A percentile compares a stretch with the other conserved stretches of the same genome.
Evolutionary conservation across 495 filamentous ascomycete species (phyloP).

Genomic region (Paragyromitra xinjiangensis): DNA sequence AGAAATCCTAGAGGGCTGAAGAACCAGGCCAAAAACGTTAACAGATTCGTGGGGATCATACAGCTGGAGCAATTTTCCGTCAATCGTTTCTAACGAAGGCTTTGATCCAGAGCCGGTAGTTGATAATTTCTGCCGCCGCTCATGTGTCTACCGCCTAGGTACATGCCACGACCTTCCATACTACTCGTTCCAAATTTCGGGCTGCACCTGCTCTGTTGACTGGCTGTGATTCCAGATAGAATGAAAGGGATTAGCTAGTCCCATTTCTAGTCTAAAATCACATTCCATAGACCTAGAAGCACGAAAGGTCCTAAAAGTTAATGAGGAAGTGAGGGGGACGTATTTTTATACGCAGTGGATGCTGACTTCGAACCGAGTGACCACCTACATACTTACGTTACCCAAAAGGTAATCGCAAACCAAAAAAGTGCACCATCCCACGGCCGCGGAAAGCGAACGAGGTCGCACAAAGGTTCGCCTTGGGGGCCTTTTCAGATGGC

Average conservation of each 20-base stretch:
- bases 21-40: constrained; percentile 12
- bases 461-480: constrained; percentile 22
- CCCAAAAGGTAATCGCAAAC: constrained; percentile 3
- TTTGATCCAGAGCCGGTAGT: constrained; percentile 32
- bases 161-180: constrained; percentile 35
- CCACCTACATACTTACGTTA: constrained; percentile 36
- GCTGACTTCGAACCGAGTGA: constrained; percentile 7
- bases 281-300: constrained; percentile 23
- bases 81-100: constrained; percentile 27
- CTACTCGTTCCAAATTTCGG: constrained; percentile 14
- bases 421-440: constrained; percentile 4
- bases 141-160: constrained; percentile 25
- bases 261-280: constrained; percentile 12
- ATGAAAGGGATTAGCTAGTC: constrained; percentile 18
- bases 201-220: constrained; percentile 22
- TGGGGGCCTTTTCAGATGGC: constrained; percentile 25
- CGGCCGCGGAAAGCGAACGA: constrained; percentile 34
- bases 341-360: constrained; percentile 50
- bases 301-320: constrained; percentile 15
- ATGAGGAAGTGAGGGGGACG: constrained; percentile 28
- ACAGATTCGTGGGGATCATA: constrained; percentile 11
- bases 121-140: constrained; percentile 25
- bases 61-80: constrained; percentile 16
- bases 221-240: background rate
- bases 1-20: constrained; percentile 14